Evolutionary conservation across 805 yeast species (phyloP), one percentile per base, ranked within the genome.

Genomic region (Hanseniaspora nectarophila): DNA sequence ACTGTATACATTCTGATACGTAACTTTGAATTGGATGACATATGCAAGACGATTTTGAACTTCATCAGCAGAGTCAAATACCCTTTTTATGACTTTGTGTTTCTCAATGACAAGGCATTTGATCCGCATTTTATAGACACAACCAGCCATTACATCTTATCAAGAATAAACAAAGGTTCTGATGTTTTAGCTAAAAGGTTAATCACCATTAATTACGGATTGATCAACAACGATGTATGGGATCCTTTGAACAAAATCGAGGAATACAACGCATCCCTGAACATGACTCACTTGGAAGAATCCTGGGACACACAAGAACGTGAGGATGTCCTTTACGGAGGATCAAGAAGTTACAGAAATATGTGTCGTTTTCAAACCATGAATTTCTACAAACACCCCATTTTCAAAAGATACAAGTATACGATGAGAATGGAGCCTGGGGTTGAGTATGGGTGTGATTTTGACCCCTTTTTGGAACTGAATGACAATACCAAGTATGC

Each of bases 321-420:
- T 15, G 63, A 71, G 10, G 71, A 73, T 2, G 76, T 84, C 7
- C 66, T 82, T 0, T 84, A 84, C 62, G 90, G 87, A 1, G 74
- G 69, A 29, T 77, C 84, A 1, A 64, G 69, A 57, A 78, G 86
- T 1, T 84, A 84, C 61, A 76, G 97, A 63, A 89, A 90, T 66
- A 92, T 92, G 97, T 92, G 97, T 66, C 75, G 95, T 35, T 90
- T 83, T 70, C 90, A 92, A 63, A 82, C 95, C 2, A 97, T 97
- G 0, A 85, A 74, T 64, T 92, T 92, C 69, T 90, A 78, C 70
- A 77, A 84, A 62, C 95, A 88, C 61, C 78, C 79, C 53, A 63
- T 87, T 43, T 67, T 89, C 59, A 65, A 70, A 43, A 72, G 10
- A 4, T 92, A 85, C 68, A 90, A 87, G 56, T 92, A 82, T 73